These are phyloP conservation scores for Sclerotinia borealis DNA, from an alignment of 2,329 filamentous ascomycete species.

Conservation along the genomic window DNA sequence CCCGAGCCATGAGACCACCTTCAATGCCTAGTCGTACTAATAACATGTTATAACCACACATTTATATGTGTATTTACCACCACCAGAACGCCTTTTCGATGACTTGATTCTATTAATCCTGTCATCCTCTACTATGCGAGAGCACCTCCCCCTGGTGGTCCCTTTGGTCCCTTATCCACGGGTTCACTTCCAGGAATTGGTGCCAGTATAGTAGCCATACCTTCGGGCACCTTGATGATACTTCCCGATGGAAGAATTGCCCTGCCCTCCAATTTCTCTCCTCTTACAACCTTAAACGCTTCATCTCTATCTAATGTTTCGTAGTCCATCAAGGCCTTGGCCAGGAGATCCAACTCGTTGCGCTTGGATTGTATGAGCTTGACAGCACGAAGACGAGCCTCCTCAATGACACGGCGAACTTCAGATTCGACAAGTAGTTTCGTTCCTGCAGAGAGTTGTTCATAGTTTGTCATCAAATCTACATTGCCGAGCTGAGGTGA, in stretches of 20 bases:
- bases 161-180: slow-evolving; percentile 18
- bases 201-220: slow-evolving; percentile 24
- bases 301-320: slow-evolving; percentile 87
- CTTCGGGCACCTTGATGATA: slow-evolving; percentile 62
- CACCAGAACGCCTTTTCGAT: slow-evolving; percentile 17
- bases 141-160: slow-evolving; percentile 25
- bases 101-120: slow-evolving; percentile 15
- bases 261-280: slow-evolving; percentile 71
- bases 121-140: slow-evolving; percentile 18
- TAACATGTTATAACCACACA: slow-evolving; percentile 4
- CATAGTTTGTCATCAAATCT: slow-evolving; percentile 76
- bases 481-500: slow-evolving; percentile 82
- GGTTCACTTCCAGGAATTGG: slow-evolving; percentile 24
- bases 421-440: slow-evolving; percentile 82
- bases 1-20: not conserved
- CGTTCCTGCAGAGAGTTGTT: slow-evolving; percentile 76
- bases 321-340: slow-evolving; percentile 86
- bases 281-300: slow-evolving; percentile 82
- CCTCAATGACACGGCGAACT: slow-evolving; percentile 77
- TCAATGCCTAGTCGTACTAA: not conserved
- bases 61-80: slow-evolving; percentile 4
- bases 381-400: slow-evolving; percentile 68
- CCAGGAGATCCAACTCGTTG: slow-evolving; percentile 79
- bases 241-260: slow-evolving; percentile 53
- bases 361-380: slow-evolving; percentile 68